Conservation (phyloP, 495 filamentous ascomycete genomes). For the Penicillium silybi region DNA sequence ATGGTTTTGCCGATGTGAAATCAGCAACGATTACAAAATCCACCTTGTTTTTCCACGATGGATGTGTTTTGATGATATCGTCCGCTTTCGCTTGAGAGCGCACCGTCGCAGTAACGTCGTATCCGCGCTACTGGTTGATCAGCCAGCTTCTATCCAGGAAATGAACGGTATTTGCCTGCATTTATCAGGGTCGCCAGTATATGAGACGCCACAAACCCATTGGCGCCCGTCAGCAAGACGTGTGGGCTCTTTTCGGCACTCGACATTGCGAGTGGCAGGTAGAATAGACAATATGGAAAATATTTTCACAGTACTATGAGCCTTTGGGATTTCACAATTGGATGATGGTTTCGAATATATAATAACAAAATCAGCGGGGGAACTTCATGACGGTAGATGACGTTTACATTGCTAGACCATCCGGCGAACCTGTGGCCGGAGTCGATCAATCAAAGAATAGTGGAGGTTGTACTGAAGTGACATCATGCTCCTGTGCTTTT, state of each 20-base stretch:
- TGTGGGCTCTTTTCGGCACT: neutral
- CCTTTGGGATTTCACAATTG: neutral
- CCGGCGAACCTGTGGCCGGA: neutral
- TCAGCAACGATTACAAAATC: slow-evolving; percentile 45
- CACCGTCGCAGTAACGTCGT: slow-evolving; percentile 22
- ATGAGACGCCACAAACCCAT: slow-evolving; percentile 48
- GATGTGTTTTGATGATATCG: slow-evolving; percentile 27
- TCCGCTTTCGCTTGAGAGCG: slow-evolving; percentile 29
- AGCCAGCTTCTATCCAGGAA: neutral
- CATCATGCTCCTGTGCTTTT: neutral
- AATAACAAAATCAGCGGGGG: neutral
- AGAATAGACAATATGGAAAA: neutral
- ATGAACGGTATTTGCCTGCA: slow-evolving; percentile 1
- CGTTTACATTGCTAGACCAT: too few relatives aligned
- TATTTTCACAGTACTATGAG: neutral
- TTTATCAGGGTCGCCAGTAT: slow-evolving; percentile 21
- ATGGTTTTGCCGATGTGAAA: slow-evolving; percentile 38
- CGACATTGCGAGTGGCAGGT: neutral
- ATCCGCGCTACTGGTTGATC: slow-evolving; percentile 14
- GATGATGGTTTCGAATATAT: neutral
- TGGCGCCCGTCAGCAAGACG: slow-evolving; percentile 47
- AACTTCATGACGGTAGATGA: neutral
- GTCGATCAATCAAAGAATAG: neutral
- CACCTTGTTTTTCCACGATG: slow-evolving; percentile 29
- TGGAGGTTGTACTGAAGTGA: neutral